Base-by-base conservation (phyloP, 2,329 filamentous ascomycete species). In the Lecanoromycetidae sp. region DNA sequence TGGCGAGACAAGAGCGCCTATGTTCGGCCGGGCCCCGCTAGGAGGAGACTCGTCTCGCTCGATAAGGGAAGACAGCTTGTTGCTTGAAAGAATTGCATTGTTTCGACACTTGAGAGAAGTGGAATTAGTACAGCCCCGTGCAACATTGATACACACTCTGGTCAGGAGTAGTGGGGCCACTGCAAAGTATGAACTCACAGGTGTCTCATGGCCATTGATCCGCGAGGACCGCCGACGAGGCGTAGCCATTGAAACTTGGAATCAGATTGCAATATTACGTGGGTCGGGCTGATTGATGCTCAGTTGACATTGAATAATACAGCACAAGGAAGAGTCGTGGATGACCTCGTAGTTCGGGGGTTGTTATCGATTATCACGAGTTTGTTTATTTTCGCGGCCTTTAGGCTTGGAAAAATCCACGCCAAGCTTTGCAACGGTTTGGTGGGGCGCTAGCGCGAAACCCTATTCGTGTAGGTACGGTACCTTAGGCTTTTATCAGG, bases 1-100 rank as follows among this genome's bases (percentile, higher is more conserved):
- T 12, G 61, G 56, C 6, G 60, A 56, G 17, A 58, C 55, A 36
- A 63, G 56, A 12, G 61, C 57, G 51, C 62, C 61, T 30, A 61
- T 57, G 4, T 56, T 44, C 3, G 43, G 19, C n/a, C 17, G 38
- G 23, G 22, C 10, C 8, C 44, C 40, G 7, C 22, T 46, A 10
- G 20, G 3, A 15, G 54, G 50, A 13, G 50, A 54, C 15, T 55
- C 53, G 19, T 55, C 50, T 12, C 52, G 49, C 33, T 55, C 53
- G n/a, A 54, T 29, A 17, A 55, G 37, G 7, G 51, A 51, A 7
- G 47, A 54, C 13, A 56, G 45, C 44, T 54, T 50, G 42, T 29
- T 42, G 9, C 23, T 12, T 20, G 36, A 13, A 22, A 40, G 39
- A 7, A 39, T 49, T 7, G 35, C 22, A 33, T 27, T 35, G 12